phyloP scores from a whole-genome alignment of 495 filamentous ascomycete species.

The Trichoderma erinaceum region DNA sequence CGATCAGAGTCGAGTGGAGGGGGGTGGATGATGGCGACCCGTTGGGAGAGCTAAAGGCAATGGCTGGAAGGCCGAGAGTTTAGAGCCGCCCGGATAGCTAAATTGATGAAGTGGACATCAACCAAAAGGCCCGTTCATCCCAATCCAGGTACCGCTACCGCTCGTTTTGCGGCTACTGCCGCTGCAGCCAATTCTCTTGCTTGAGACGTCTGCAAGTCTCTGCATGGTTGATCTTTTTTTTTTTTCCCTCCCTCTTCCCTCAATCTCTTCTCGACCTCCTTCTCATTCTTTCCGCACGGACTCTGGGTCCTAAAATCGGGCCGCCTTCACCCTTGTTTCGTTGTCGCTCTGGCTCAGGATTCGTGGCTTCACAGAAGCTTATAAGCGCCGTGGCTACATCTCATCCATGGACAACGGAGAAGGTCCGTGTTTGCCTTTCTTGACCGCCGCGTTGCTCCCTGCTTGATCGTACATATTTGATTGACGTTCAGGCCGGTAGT shows the following conservation, averaged over 20 bases:
- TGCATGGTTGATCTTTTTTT: neutral
- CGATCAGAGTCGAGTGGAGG: constrained; percentile 8
- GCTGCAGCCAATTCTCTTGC: neutral
- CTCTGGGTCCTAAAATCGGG: constrained; percentile 6
- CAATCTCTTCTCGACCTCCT: neutral
- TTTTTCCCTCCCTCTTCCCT: neutral
- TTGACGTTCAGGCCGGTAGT: neutral
- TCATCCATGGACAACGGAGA: neutral
- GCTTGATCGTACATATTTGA: neutral
- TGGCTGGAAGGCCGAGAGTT: neutral
- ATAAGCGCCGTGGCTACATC: neutral
- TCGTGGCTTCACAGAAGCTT: neutral
- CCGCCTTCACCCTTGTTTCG: neutral
- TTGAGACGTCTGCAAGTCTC: neutral
- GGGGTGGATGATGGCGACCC: neutral
- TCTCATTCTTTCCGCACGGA: neutral
- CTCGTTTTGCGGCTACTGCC: neutral
- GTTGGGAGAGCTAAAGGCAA: neutral
- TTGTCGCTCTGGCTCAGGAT: neutral
- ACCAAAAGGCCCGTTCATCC: constrained; percentile 3
- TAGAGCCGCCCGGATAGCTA: neutral
- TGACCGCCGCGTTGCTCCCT: neutral
- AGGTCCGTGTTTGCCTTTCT: constrained; percentile 1
- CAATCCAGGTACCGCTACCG: constrained; percentile 8
- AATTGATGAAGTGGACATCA: constrained; percentile 1